Evolutionary conservation across 139 green algal species (phyloP).

Genomic region (Tetraselmis chui): DNA sequence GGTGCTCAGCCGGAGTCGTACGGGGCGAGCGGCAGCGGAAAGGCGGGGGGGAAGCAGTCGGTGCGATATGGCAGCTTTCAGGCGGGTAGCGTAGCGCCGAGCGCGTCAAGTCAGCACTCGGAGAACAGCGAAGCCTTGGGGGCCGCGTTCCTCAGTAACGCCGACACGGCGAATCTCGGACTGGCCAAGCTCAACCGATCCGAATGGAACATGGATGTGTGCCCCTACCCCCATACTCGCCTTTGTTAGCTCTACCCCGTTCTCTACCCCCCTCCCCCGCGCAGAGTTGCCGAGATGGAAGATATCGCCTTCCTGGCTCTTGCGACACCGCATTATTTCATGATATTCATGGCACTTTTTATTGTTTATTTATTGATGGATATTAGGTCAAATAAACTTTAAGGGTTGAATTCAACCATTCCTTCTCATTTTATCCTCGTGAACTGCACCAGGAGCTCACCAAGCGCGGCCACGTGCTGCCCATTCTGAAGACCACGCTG

Average conservation of each 20-base stretch:
- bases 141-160: neutral
- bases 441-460: neutral
- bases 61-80: neutral
- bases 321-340: too few species aligned
- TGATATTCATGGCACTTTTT: too few species aligned
- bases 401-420: too few species aligned
- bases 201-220: neutral
- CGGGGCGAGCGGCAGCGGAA: neutral
- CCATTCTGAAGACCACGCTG: neutral
- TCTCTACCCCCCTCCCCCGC: too few species aligned
- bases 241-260: too few species aligned
- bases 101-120: neutral
- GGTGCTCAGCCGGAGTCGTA: neutral
- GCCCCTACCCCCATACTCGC: too few species aligned
- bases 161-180: neutral
- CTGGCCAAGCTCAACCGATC: neutral
- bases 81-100: neutral
- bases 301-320: too few species aligned
- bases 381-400: too few species aligned
- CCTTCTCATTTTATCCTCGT: too few species aligned
- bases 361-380: too few species aligned
- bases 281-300: too few species aligned
- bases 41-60: too few species aligned
- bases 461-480: neutral
- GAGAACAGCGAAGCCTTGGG: neutral